Evolutionary conservation across 2,329 filamentous ascomycete genomes (phyloP).

Genomic region (Ceratocystis diversiconidia): DNA sequence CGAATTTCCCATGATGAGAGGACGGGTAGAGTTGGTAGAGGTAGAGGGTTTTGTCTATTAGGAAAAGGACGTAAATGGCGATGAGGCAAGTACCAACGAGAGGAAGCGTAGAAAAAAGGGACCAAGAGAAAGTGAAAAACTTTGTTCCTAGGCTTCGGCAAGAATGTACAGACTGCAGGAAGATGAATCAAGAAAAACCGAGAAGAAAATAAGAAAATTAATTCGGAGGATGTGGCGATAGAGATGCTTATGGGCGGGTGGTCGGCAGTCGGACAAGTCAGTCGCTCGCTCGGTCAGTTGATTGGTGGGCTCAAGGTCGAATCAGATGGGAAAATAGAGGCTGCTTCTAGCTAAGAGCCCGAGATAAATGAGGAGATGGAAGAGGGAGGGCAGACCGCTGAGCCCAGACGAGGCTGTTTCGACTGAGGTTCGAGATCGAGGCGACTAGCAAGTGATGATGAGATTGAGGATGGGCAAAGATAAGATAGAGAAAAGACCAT

Average conservation of each 20-base stretch:
- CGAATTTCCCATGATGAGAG: slow-evolving; percentile 15
- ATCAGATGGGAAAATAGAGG: not conserved
- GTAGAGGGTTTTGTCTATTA: not conserved
- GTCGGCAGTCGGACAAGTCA: not conserved
- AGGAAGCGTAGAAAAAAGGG: not conserved
- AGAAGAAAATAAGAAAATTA: not conserved
- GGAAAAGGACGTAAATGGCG: too few species aligned
- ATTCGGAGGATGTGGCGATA: not conserved
- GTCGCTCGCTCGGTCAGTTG: slow-evolving; percentile 3
- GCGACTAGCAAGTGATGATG: too few species aligned
- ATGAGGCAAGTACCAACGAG: not conserved
- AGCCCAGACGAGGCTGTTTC: too few species aligned
- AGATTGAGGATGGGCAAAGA: too few species aligned
- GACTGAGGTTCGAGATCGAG: too few species aligned
- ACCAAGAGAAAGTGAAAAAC: not conserved
- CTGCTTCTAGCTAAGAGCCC: not conserved
- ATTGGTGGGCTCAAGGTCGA: not conserved
- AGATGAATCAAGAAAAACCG: too few species aligned
- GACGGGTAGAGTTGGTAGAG: not conserved
- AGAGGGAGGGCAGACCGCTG: too few species aligned
- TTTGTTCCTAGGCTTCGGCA: not conserved
- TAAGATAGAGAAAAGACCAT: too few species aligned
- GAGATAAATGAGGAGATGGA: too few species aligned
- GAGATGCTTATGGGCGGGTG: not conserved
- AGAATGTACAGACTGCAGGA: not conserved